These are phyloP conservation scores for Kodamaea kaohsiungensis DNA, from an alignment of 805 yeast species.

Conservation along the genomic window DNA sequence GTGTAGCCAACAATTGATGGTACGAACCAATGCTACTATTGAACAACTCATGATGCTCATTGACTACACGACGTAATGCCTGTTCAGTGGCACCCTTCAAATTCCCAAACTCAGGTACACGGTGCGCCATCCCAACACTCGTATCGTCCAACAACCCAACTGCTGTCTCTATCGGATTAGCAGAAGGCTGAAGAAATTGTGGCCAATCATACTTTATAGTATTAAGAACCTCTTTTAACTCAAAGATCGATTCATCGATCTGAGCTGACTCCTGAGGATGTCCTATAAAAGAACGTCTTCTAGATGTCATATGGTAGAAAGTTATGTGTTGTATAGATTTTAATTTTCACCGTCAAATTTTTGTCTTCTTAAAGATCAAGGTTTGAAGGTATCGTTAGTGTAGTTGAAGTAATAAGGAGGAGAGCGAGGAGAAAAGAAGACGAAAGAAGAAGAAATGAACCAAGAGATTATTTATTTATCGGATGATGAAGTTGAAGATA, in stretches of 20 bases:
- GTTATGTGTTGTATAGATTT: neutral
- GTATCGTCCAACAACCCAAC: conserved; percentile 80
- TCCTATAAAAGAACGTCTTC: neutral
- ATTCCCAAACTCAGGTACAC: conserved; percentile 63
- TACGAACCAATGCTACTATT: conserved; percentile 85
- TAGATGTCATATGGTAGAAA: neutral
- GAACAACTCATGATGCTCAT: conserved; percentile 79
- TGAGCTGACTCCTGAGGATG: conserved; percentile 5
- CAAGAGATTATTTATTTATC: neutral
- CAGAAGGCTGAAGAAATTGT: conserved; percentile 40
- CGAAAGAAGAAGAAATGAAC: neutral
- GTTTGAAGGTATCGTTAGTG: neutral
- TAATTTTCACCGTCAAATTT: neutral
- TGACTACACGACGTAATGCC: conserved; percentile 69
- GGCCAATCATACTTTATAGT: conserved; percentile 47
- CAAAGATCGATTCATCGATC: conserved; percentile 26
- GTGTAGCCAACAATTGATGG: conserved; percentile 62
- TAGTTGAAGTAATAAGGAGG: neutral
- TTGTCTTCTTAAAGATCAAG: neutral
- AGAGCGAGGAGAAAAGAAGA: neutral
- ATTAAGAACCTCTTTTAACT: conserved; percentile 36
- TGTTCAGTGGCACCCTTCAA: conserved; percentile 57
- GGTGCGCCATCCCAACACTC: conserved; percentile 86
- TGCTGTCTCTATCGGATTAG: conserved; percentile 86
- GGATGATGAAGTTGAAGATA: neutral